phyloP scores from a whole-genome alignment of 108 stramenopile genomes.

The Mediolabrus comicus region DNA sequence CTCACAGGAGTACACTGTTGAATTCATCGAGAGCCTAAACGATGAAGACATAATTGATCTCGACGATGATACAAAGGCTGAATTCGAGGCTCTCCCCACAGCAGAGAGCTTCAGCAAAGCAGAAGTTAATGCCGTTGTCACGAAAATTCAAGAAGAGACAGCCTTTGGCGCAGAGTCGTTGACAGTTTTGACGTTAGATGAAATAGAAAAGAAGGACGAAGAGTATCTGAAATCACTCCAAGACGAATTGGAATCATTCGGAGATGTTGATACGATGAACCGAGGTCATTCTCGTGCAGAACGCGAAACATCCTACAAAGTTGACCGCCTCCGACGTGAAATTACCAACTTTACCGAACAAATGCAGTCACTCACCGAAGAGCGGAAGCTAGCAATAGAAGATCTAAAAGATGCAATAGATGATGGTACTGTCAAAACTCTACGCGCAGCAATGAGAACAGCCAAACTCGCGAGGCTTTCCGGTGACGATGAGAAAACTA shows the following conservation, averaged over 20 bases:
- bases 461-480: constrained; percentile 76
- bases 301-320: constrained; percentile 54
- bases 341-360: constrained; percentile 51
- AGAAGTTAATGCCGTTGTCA: constrained; percentile 70
- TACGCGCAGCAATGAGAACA: constrained; percentile 65
- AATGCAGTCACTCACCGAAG: constrained; percentile 44
- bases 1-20: constrained; percentile 66
- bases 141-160: constrained; percentile 72
- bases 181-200: constrained; percentile 69
- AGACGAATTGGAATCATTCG: constrained; percentile 57
- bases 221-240: constrained; percentile 54
- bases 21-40: constrained; percentile 73
- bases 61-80: constrained; percentile 86
- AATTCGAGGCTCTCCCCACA: constrained; percentile 75
- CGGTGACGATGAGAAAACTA: constrained; percentile 70
- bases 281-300: constrained; percentile 15
- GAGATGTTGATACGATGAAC: constrained; percentile 53
- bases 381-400: constrained; percentile 60
- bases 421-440: constrained; percentile 86
- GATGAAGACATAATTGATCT: constrained; percentile 86
- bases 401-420: constrained; percentile 76
- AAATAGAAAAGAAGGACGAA: constrained; percentile 66
- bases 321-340: constrained; percentile 66
- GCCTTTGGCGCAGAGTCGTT: constrained; percentile 76
- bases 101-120: constrained; percentile 78